These are phyloP conservation scores for Kodamaea jinghongensis DNA, from an alignment of 805 yeast genomes.

Conservation along the genomic window DNA sequence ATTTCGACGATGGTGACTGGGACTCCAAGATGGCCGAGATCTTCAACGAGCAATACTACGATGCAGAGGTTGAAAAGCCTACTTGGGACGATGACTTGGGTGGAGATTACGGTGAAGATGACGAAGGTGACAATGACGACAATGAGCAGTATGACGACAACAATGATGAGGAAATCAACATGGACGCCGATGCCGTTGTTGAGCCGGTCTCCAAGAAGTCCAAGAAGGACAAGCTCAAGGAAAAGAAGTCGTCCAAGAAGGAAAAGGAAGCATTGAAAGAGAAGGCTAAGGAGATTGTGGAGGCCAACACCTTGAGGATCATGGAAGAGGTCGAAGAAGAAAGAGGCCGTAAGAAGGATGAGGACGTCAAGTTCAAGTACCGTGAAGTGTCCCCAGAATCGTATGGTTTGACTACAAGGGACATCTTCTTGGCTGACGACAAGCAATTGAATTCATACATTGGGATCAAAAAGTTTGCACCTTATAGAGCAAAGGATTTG, in stretches of 20 bases:
- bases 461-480: conserved; percentile 90
- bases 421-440: conserved; percentile 88
- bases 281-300: conserved; percentile 76
- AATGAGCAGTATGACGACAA: conserved; percentile 10
- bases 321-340: conserved; percentile 64
- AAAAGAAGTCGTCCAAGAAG: conserved; percentile 57
- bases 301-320: conserved; percentile 61
- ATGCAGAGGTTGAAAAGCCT: conserved; percentile 51
- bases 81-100: conserved; percentile 51
- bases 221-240: conserved; percentile 54
- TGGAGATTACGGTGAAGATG: conserved; percentile 20
- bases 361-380: conserved; percentile 66
- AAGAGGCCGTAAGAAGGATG: conserved; percentile 51
- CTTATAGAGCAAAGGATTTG: conserved; percentile 76
- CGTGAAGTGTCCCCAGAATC: conserved; percentile 95
- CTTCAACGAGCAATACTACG: conserved; percentile 82
- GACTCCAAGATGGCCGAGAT: conserved; percentile 80
- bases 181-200: conserved; percentile 15
- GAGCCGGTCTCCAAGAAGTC: conserved; percentile 39
- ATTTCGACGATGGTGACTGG: conserved; percentile 90
- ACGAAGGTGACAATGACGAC: conserved; percentile 16
- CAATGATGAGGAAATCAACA: conserved; percentile 10
- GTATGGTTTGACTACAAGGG: conserved; percentile 81
- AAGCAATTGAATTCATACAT: conserved; percentile 76
- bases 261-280: conserved; percentile 60